phyloP scores from a whole-genome alignment of 2,329 filamentous ascomycete species.

The Paecilomyces niveus region DNA sequence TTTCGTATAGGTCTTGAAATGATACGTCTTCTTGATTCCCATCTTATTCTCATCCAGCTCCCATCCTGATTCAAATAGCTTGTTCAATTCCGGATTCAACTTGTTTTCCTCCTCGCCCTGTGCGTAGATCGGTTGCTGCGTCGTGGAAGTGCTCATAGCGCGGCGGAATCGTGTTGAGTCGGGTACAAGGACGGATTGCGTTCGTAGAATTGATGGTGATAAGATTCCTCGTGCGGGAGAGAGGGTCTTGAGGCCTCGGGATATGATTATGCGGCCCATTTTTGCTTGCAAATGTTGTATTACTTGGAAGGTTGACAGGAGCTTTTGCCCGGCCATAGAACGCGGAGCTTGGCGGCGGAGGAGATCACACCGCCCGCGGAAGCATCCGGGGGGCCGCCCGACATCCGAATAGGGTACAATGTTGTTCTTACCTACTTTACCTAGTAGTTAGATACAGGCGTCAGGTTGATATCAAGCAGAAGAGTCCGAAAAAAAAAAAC shows the following conservation, averaged over 20 bases:
- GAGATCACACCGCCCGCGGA: not conserved
- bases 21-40: slow-evolving; percentile 31
- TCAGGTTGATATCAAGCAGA: too few species aligned
- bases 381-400: not conserved
- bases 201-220: not conserved
- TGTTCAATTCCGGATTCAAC: not conserved
- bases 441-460: too few species aligned
- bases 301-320: not conserved
- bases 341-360: not conserved
- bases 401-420: not conserved
- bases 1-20: slow-evolving; percentile 34
- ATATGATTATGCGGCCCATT: not conserved
- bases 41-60: slow-evolving; percentile 23
- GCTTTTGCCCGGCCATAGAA: not conserved
- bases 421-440: not conserved
- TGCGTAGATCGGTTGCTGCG: not conserved
- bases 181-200: not conserved
- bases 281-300: not conserved
- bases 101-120: not conserved
- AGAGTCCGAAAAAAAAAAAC: too few species aligned
- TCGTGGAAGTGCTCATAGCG: not conserved
- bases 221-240: not conserved
- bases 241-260: not conserved
- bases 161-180: not conserved
- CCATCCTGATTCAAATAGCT: slow-evolving; percentile 20